These are phyloP conservation scores for Rhodotorula diobovata DNA, from an alignment of 768 basidiomycete genomes.

Conservation along the genomic window DNA sequence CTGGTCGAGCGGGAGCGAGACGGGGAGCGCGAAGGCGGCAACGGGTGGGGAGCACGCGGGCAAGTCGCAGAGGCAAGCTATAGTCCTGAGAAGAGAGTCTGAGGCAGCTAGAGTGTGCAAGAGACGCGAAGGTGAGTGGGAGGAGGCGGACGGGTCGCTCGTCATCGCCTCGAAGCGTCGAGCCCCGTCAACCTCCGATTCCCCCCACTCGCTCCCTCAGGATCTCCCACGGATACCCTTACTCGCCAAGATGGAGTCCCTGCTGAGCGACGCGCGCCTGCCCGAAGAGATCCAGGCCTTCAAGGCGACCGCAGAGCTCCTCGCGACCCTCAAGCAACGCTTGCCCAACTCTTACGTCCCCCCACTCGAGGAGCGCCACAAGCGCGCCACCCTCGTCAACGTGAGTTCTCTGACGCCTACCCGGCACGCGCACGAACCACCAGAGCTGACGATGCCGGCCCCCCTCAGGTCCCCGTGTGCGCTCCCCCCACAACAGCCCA, in stretches of 20 bases:
- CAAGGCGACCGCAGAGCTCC: slow-evolving; percentile 46
- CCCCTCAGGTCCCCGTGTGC: slow-evolving; percentile 41
- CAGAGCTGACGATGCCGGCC: background rate
- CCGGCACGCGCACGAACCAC: background rate
- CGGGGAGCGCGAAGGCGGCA: too few species aligned
- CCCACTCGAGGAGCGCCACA: slow-evolving; percentile 45
- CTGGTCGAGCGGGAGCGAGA: too few species aligned
- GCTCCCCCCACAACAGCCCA: slow-evolving; percentile 38
- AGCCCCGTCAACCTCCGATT: too few species aligned
- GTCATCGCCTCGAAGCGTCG: too few species aligned
- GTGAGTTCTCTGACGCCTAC: slow-evolving; percentile 26
- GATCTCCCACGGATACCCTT: background rate
- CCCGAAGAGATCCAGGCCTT: slow-evolving; percentile 46
- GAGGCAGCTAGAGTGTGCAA: too few species aligned
- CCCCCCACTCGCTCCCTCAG: too few species aligned
- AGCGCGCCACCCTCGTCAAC: slow-evolving; percentile 45
- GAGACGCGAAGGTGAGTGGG: too few species aligned
- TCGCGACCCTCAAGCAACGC: slow-evolving; percentile 45
- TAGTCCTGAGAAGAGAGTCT: too few species aligned
- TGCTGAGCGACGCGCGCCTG: slow-evolving; percentile 42
- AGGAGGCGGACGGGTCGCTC: too few species aligned
- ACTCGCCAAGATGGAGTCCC: slow-evolving; percentile 39
- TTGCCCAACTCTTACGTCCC: slow-evolving; percentile 45
- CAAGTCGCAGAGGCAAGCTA: too few species aligned
- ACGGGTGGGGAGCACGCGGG: too few species aligned